These are phyloP conservation scores for Dryas integrifolia DNA, from an alignment of 331 rosid genomes.

Conservation along the genomic window DNA sequence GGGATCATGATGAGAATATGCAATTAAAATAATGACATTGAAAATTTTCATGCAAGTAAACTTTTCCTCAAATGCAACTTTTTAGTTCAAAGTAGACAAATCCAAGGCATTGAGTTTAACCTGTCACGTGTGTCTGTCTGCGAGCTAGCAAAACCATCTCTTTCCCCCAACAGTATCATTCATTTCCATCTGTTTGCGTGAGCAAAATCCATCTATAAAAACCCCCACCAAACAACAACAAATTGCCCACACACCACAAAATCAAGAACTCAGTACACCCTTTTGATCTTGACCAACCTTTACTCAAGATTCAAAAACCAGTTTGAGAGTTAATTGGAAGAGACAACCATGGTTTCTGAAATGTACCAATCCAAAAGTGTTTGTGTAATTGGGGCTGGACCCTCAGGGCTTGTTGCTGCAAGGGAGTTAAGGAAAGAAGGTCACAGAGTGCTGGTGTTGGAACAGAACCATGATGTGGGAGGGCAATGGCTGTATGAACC, in stretches of 20 bases:
- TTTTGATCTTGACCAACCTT: no score
- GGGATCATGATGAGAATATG: background rate
- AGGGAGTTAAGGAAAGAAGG: conserved; percentile 86
- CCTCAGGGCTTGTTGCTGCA: conserved; percentile 81
- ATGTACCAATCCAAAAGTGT: conserved; percentile 46
- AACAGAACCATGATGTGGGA: conserved; percentile 82
- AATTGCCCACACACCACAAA: conserved; percentile 24
- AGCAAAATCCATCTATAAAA: conserved; percentile 30
- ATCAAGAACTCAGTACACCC: background rate
- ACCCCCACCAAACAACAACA: conserved; percentile 10
- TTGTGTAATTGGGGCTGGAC: conserved; percentile 90
- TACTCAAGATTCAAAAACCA: no score
- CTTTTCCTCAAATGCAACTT: background rate
- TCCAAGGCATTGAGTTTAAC: conserved; percentile 37
- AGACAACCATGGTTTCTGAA: conserved; percentile 50
- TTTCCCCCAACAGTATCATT: conserved; percentile 30
- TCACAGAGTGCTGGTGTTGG: conserved; percentile 57
- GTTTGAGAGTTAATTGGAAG: no score
- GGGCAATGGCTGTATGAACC: conserved; percentile 92
- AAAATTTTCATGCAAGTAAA: conserved; percentile 11
- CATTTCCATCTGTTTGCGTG: conserved; percentile 30
- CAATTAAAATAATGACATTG: background rate
- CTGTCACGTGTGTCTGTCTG: conserved; percentile 52
- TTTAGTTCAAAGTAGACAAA: conserved; percentile 31
- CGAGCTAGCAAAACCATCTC: conserved; percentile 47